Percentiles rank a stretch among this genome's conserved stretches.
phyloP scores from a whole-genome alignment of 345 rosid species.

The Carallia brachiata region DNA sequence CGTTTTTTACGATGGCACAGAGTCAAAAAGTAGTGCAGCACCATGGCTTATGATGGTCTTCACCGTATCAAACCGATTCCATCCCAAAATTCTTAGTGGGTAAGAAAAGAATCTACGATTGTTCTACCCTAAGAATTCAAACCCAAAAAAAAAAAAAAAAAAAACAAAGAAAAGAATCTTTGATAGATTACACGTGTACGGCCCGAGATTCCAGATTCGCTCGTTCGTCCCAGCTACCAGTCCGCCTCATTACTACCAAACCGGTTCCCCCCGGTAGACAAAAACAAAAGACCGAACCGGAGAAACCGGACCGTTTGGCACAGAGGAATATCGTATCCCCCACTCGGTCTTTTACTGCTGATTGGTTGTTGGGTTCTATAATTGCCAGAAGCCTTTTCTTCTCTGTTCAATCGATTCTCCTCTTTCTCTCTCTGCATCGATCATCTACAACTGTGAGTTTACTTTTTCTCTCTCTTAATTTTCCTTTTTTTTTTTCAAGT shows the following conservation, averaged over 20 bases:
- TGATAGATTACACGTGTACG: slow-evolving; percentile 3
- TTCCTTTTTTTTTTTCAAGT: not conserved
- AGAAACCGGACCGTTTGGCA: slow-evolving; percentile 2
- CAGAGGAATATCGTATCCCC: not conserved
- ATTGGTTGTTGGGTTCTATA: not conserved
- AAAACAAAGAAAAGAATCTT: slow-evolving; percentile 9
- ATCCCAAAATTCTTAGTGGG: not conserved
- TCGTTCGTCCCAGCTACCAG: not conserved
- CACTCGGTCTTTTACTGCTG: too few species aligned
- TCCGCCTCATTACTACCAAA: not conserved
- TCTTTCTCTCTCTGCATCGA: not conserved
- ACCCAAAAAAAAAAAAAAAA: too few species aligned
- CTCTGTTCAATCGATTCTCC: too few species aligned
- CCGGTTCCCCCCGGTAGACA: not conserved
- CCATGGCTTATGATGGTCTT: not conserved
- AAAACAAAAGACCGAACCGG: slow-evolving; percentile 1
- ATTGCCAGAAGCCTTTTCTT: not conserved
- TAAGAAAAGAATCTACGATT: slow-evolving; percentile 9
- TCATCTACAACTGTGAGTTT: not conserved
- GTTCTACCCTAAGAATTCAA: too few species aligned
- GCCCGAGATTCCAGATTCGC: not conserved
- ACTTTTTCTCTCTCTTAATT: not conserved
- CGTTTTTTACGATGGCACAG: too few species aligned
- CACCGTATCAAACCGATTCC: not conserved
- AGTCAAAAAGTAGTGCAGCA: too few species aligned